These are phyloP conservation scores for Astrephomene gubernaculifera DNA, from an alignment of 139 green algal species.

Conservation along the genomic window DNA sequence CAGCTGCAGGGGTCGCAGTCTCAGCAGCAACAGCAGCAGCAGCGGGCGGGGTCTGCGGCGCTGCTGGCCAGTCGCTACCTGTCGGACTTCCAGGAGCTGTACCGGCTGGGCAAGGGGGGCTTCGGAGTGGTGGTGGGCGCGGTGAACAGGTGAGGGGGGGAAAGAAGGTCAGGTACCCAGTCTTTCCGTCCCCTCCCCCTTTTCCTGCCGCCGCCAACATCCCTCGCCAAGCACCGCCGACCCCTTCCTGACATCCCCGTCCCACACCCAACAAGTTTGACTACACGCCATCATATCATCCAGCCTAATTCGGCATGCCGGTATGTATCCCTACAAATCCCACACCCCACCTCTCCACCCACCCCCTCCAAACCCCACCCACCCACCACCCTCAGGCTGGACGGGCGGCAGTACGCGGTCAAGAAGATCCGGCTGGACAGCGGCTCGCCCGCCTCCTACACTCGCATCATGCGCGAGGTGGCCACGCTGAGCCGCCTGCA, in stretches of 20 bases:
- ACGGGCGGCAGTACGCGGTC: conserved; percentile 88
- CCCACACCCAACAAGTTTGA: no score
- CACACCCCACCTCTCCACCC: no score
- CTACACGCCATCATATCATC: no score
- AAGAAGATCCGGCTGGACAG: conserved; percentile 90
- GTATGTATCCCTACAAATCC: no score
- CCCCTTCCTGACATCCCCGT: not conserved
- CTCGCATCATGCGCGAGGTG: conserved; percentile 91
- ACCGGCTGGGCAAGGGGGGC: conserved; percentile 82
- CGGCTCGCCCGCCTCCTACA: conserved; percentile 54
- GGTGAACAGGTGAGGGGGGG: conserved; percentile 75
- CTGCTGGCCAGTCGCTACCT: conserved; percentile 54
- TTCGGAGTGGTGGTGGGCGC: conserved; percentile 91
- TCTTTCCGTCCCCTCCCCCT: no score
- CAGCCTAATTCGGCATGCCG: no score
- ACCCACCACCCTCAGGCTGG: conserved; percentile 44
- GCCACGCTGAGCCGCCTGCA: conserved; percentile 90
- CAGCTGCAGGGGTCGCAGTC: not conserved
- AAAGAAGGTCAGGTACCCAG: no score
- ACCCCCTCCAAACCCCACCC: no score
- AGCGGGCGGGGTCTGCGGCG: not conserved
- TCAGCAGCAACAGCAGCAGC: not conserved
- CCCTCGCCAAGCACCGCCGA: not conserved
- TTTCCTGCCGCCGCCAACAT: not conserved
- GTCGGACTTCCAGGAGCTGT: conserved; percentile 82